These are phyloP conservation scores for Haplosporangium gracile DNA, from an alignment of 192 early-diverging fungal species.

Conservation along the genomic window DNA sequence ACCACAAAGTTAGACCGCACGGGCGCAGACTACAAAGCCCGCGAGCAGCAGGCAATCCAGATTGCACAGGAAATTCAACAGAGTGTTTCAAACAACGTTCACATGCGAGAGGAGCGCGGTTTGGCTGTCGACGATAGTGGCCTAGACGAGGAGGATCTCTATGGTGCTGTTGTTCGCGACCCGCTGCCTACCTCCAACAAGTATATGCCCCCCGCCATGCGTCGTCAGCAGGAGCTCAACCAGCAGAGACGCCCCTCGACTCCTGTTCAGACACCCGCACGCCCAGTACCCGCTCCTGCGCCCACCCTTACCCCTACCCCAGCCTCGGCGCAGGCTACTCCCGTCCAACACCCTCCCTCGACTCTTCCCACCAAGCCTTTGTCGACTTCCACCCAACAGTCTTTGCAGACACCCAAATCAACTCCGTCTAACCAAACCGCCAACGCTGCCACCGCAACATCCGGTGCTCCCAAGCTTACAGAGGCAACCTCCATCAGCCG, in stretches of 20 bases:
- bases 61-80: conserved; percentile 93
- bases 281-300: neutral
- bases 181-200: conserved; percentile 70
- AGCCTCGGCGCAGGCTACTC: neutral
- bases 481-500: conserved; percentile 27
- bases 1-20: conserved; percentile 92
- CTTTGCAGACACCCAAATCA: neutral
- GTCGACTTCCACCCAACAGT: neutral
- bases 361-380: neutral
- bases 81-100: conserved; percentile 77
- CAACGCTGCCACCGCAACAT: neutral
- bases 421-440: neutral
- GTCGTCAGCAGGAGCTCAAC: conserved; percentile 65
- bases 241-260: conserved; percentile 42
- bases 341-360: neutral
- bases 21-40: conserved; percentile 85
- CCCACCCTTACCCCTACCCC: neutral
- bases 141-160: conserved; percentile 94
- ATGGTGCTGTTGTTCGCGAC: conserved; percentile 83
- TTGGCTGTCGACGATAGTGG: conserved; percentile 68
- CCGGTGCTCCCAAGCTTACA: neutral
- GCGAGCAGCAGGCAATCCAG: conserved; percentile 88
- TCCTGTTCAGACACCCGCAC: conserved; percentile 15
- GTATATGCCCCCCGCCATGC: conserved; percentile 89
- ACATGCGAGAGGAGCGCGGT: conserved; percentile 94